Percentiles rank a stretch among this genome's conserved stretches.
Conservation (phyloP, 768 basidiomycete species). For the Trametes villosa region DNA sequence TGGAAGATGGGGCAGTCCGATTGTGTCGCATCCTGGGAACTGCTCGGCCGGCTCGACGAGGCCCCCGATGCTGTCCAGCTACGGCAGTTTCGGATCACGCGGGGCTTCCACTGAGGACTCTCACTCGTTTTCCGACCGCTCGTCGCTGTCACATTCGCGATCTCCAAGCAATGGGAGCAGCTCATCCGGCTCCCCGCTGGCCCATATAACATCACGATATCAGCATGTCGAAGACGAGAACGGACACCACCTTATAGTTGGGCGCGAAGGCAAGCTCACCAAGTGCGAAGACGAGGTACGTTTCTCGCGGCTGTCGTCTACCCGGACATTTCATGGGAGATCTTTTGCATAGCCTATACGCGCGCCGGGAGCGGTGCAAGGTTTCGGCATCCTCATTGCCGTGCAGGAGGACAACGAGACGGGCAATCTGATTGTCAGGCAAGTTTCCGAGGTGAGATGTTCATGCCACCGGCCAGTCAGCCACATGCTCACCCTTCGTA, state of each 20-base stretch:
- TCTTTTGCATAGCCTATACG: slow-evolving; percentile 65
- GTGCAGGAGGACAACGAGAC: slow-evolving; percentile 62
- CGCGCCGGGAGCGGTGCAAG: slow-evolving; percentile 81
- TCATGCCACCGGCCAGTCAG: background rate
- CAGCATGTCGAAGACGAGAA: slow-evolving; percentile 64
- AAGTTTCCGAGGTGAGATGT: slow-evolving; percentile 72
- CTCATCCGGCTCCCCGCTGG: slow-evolving; percentile 32
- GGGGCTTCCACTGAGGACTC: too few relatives aligned
- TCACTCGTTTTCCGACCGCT: too few relatives aligned
- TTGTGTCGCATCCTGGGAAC: too few relatives aligned
- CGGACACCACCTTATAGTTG: slow-evolving; percentile 72
- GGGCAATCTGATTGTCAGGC: slow-evolving; percentile 62
- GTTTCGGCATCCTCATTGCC: slow-evolving; percentile 79
- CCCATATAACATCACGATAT: slow-evolving; percentile 63
- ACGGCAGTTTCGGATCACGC: too few relatives aligned
- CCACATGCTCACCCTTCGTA: too few relatives aligned
- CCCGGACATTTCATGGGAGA: too few relatives aligned
- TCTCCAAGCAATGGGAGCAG: slow-evolving; percentile 20
- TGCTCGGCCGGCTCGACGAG: too few relatives aligned
- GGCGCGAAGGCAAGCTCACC: slow-evolving; percentile 65
- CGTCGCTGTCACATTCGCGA: too few relatives aligned
- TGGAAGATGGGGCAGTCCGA: too few relatives aligned
- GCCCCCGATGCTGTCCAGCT: too few relatives aligned
- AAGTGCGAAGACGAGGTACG: slow-evolving; percentile 78
- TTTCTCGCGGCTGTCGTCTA: too few relatives aligned